These are phyloP conservation scores for Nyctanthes arbortristis DNA, from an alignment of 257 asterid genomes.

Conservation along the genomic window DNA sequence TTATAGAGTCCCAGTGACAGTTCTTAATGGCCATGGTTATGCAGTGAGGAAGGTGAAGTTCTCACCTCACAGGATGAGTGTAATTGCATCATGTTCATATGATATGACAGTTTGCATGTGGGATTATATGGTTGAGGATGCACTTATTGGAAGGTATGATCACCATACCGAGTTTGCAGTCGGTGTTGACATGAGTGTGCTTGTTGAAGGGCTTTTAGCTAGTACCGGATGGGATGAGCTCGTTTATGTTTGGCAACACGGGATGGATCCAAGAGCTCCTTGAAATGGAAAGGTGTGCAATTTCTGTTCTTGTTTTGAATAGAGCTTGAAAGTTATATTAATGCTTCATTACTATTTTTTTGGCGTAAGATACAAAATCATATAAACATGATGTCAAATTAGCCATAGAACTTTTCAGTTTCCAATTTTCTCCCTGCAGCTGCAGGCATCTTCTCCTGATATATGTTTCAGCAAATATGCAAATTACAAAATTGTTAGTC, in stretches of 20 bases:
- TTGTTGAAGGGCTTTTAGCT: constrained; percentile 93
- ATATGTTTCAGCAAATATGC: no score
- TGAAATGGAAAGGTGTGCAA: no score
- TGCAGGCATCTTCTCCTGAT: no score
- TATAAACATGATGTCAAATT: no score
- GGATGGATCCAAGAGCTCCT: constrained; percentile 92
- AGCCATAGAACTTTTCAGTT: no score
- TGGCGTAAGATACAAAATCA: no score
- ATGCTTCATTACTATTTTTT: no score
- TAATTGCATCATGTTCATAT: constrained; percentile 83
- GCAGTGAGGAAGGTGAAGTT: constrained; percentile 96
- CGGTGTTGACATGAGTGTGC: constrained; percentile 95
- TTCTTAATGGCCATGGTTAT: constrained; percentile 90
- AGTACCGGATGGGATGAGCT: constrained; percentile 99
- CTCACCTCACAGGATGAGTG: constrained; percentile 85
- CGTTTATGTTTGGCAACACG: constrained; percentile 95
- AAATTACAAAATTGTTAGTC: no score
- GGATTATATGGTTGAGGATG: constrained; percentile 97
- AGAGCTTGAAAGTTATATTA: no score
- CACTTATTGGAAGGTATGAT: constrained; percentile 85
- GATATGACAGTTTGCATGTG: constrained; percentile 95
- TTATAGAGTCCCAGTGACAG: constrained; percentile 83
- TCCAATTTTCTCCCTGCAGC: no score
- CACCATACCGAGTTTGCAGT: constrained; percentile 96
- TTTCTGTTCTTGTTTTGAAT: no score